phyloP scores from a whole-genome alignment of 495 filamentous ascomycete genomes.

The Lichina pygmaea region DNA sequence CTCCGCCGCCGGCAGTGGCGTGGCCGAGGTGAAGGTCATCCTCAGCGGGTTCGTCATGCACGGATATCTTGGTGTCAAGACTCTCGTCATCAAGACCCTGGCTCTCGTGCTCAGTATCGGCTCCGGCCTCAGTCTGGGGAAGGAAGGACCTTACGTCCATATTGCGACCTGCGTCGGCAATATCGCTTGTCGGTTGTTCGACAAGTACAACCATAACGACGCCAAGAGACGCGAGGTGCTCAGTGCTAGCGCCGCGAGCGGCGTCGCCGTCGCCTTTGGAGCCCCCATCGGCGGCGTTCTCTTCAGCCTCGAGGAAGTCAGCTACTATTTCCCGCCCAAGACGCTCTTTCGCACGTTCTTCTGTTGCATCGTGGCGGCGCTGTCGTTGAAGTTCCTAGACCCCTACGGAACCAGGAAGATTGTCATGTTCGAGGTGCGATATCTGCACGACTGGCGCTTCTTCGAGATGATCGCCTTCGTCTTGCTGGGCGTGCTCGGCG shows the following conservation, averaged over 20 bases:
- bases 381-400: constrained; percentile 82
- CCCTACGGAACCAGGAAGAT: constrained; percentile 93
- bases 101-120: constrained; percentile 70
- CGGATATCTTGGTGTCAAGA: constrained; percentile 78
- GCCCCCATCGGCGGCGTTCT: constrained; percentile 82
- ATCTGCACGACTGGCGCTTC: constrained; percentile 76
- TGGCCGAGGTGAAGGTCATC: constrained; percentile 93
- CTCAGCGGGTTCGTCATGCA: constrained; percentile 92
- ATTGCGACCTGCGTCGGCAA: constrained; percentile 92
- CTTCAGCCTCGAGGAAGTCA: constrained; percentile 85
- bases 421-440: constrained; percentile 83
- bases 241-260: constrained; percentile 73
- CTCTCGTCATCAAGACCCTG: constrained; percentile 62
- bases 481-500: constrained; percentile 59
- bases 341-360: constrained; percentile 96
- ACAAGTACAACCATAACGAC: constrained; percentile 85
- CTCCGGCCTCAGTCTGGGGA: constrained; percentile 78
- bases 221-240: constrained; percentile 76
- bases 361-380: constrained; percentile 74
- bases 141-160: constrained; percentile 94
- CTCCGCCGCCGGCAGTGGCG: constrained; percentile 84
- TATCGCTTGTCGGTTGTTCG: constrained; percentile 74
- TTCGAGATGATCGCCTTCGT: constrained; percentile 80
- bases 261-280: constrained; percentile 86
- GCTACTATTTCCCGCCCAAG: constrained; percentile 97